Conservation (phyloP, 2,329 filamentous ascomycete genomes). For the Sporothrix sp. region DNA sequence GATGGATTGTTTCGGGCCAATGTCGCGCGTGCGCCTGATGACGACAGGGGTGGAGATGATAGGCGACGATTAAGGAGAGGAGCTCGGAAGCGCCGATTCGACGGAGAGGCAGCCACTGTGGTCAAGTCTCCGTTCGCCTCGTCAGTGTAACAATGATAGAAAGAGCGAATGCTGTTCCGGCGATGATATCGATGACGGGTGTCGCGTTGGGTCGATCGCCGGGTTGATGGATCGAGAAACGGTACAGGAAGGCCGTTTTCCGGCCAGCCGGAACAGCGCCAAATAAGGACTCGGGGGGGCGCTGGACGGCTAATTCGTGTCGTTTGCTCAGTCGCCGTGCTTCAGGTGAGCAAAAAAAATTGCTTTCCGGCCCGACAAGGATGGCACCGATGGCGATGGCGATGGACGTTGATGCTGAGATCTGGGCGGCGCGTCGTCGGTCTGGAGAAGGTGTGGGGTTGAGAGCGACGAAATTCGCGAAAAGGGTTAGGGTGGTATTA, state of each 20-base stretch:
- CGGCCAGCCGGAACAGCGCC: neutral
- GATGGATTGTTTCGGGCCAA: too few species aligned
- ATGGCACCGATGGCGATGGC: conserved; percentile 7
- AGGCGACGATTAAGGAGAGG: too few species aligned
- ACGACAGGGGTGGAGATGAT: too few species aligned
- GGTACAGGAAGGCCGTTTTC: neutral
- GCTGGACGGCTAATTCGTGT: neutral
- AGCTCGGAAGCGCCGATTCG: too few species aligned
- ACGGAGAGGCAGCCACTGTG: neutral
- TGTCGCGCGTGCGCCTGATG: too few species aligned
- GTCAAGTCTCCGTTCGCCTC: too few species aligned
- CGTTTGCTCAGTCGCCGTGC: too few species aligned
- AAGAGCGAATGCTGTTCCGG: neutral
- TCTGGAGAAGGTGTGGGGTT: conserved; percentile 14
- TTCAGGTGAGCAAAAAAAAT: neutral
- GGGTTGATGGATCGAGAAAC: neutral
- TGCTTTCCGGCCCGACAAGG: neutral
- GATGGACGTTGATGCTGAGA: conserved; percentile 10
- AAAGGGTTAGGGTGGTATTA: conserved; percentile 7
- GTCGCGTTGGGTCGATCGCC: neutral
- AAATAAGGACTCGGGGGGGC: neutral
- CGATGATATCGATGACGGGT: conserved; percentile 5
- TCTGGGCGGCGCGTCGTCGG: conserved; percentile 13
- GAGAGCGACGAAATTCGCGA: conserved; percentile 4
- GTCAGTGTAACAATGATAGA: too few species aligned